These are phyloP conservation scores for Zasmidium angulare DNA, from an alignment of 2,329 filamentous ascomycete genomes.

Conservation along the genomic window DNA sequence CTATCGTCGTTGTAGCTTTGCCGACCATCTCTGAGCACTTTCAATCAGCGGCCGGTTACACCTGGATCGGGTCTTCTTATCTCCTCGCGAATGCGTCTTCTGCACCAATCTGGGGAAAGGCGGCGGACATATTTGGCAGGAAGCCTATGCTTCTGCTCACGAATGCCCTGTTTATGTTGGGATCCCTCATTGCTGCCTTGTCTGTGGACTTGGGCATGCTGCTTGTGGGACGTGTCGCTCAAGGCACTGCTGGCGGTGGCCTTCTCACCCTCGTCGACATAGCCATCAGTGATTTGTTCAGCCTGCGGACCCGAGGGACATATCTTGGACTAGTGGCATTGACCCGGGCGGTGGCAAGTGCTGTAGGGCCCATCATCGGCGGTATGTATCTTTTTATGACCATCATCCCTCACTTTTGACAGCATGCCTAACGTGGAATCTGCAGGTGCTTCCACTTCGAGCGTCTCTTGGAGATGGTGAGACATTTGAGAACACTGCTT, in stretches of 20 bases:
- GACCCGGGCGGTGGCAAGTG: conserved; percentile 65
- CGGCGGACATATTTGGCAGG: conserved; percentile 59
- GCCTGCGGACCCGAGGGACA: conserved; percentile 53
- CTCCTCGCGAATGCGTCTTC: conserved; percentile 67
- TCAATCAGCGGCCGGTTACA: conserved; percentile 69
- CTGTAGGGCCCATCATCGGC: conserved; percentile 61
- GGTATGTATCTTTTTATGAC: conserved; percentile 53
- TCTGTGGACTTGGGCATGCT: conserved; percentile 52
- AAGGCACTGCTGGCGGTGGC: conserved; percentile 63
- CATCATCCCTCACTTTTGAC: too few relatives aligned
- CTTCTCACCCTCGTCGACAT: conserved; percentile 63
- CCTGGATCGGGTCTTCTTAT: conserved; percentile 77
- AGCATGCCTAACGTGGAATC: neutral
- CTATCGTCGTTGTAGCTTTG: conserved; percentile 65
- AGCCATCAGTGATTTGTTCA: conserved; percentile 62
- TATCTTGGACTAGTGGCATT: conserved; percentile 65
- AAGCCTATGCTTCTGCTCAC: conserved; percentile 54
- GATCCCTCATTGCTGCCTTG: conserved; percentile 52
- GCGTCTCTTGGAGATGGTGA: too few relatives aligned
- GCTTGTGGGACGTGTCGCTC: conserved; percentile 56
- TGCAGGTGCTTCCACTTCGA: conserved; percentile 33
- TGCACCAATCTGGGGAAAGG: conserved; percentile 69
- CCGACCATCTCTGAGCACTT: conserved; percentile 66
- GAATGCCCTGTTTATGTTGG: conserved; percentile 50
- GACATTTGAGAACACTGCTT: too few relatives aligned